A percentile compares a stretch with the other conserved stretches of the same genome.
These are phyloP conservation scores for Mortierella sp. DNA, from an alignment of 371 early-diverging fungal genomes.

Conservation along the genomic window DNA sequence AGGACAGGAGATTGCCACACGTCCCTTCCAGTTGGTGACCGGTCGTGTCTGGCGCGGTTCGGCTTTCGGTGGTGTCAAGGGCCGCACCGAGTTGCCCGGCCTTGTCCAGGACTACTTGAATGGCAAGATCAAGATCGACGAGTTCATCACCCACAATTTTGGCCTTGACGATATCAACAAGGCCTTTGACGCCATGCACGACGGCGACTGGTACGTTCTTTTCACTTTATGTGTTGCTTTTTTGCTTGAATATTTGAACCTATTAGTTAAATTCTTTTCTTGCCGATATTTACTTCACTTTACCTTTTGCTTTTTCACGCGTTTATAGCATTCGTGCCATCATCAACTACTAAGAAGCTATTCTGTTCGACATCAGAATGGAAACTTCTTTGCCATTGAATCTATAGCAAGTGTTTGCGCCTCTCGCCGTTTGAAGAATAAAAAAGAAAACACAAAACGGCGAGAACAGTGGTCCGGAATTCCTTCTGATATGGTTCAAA, in stretches of 20 bases:
- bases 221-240: neutral
- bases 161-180: conserved; percentile 89
- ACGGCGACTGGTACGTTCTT: conserved; percentile 70
- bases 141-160: conserved; percentile 89
- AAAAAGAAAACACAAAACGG: neutral
- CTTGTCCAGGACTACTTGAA: conserved; percentile 89
- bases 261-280: neutral
- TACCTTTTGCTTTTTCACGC: neutral
- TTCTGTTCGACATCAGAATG: neutral
- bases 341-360: conserved; percentile 42
- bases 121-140: conserved; percentile 92
- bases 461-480: no score
- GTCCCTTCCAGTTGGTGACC: conserved; percentile 96
- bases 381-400: neutral
- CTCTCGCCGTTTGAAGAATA: neutral
- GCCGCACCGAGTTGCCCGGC: conserved; percentile 90
- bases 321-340: conserved; percentile 73
- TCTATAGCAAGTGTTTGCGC: neutral
- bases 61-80: conserved; percentile 98
- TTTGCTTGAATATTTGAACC: neutral
- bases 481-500: no score
- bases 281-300: neutral
- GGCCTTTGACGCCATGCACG: conserved; percentile 93
- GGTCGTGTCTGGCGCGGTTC: conserved; percentile 96
- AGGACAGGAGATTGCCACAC: conserved; percentile 93